These are phyloP conservation scores for Staphylotrichum longicolle DNA, from an alignment of 495 filamentous ascomycete genomes.

Conservation along the genomic window DNA sequence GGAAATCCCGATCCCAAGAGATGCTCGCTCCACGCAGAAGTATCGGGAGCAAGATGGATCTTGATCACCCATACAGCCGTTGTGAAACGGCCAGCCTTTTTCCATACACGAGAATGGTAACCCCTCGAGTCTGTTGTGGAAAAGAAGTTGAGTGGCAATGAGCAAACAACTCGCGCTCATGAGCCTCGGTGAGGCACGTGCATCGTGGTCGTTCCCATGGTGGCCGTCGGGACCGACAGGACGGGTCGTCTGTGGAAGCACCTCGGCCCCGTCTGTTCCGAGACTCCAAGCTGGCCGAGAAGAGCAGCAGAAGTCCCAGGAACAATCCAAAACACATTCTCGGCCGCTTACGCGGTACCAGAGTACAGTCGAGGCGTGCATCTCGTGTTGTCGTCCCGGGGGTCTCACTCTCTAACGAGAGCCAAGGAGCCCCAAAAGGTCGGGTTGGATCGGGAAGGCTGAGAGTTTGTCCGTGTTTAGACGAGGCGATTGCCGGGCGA, in stretches of 20 bases:
- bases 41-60: no score
- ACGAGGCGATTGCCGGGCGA: not conserved
- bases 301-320: constrained; percentile 8
- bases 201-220: not conserved
- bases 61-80: no score
- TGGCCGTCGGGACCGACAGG: constrained; percentile 26
- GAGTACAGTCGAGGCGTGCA: not conserved
- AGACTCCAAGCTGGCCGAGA: constrained; percentile 18
- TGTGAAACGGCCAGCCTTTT: no score
- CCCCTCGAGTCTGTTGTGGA: no score
- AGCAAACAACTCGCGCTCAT: not conserved
- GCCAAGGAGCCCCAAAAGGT: not conserved
- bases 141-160: not conserved
- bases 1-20: not conserved
- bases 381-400: not conserved
- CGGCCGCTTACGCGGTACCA: not conserved
- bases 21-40: not conserved
- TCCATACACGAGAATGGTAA: no score
- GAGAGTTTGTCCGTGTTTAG: not conserved
- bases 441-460: not conserved
- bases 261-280: constrained; percentile 21
- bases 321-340: not conserved
- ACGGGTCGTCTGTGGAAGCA: constrained; percentile 5
- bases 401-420: constrained; percentile 1
- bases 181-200: not conserved